A percentile compares a stretch with the other conserved stretches of the same genome.
Evolutionary conservation across 1,139 yeast genomes (phyloP).

Genomic region (Geotrichum australiense): DNA sequence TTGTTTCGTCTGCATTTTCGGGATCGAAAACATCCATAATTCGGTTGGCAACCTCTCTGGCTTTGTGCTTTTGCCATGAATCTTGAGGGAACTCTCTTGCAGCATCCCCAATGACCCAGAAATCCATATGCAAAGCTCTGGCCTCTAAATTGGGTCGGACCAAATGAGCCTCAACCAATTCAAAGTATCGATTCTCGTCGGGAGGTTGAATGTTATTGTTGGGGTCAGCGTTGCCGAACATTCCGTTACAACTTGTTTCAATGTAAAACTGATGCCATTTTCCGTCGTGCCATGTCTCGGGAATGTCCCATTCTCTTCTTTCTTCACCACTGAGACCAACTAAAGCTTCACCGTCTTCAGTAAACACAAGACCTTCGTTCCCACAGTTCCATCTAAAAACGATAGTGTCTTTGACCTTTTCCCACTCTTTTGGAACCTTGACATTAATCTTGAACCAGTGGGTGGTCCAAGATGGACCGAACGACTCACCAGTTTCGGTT

Average conservation of each 20-base stretch:
- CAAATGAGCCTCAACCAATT: conserved; percentile 62
- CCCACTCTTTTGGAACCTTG: conserved; percentile 49
- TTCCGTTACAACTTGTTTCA: conserved; percentile 90
- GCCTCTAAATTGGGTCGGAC: conserved; percentile 79
- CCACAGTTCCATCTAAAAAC: conserved; percentile 80
- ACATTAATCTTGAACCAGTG: conserved; percentile 80
- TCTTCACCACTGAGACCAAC: conserved; percentile 87
- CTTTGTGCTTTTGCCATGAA: conserved; percentile 77
- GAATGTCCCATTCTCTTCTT: conserved; percentile 71
- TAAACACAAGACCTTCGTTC: conserved; percentile 78
- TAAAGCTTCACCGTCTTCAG: conserved; percentile 55
- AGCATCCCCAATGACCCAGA: conserved; percentile 84
- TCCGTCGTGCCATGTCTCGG: conserved; percentile 46
- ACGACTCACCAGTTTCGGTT: conserved; percentile 64
- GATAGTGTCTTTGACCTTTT: conserved; percentile 38
- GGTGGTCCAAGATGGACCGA: conserved; percentile 95
- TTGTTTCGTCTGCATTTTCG: conserved; percentile 40
- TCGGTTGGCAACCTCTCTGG: conserved; percentile 66
- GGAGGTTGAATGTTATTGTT: conserved; percentile 61
- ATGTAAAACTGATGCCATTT: conserved; percentile 54
- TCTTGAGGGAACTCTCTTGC: conserved; percentile 75
- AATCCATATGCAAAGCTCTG: conserved; percentile 68
- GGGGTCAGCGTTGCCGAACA: conserved; percentile 72
- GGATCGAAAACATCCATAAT: conserved; percentile 79
- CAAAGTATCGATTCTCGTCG: conserved; percentile 60